Percentiles rank a stretch among this genome's conserved stretches.
phyloP scores from a whole-genome alignment of 2,329 filamentous ascomycete genomes.

The Calonectria naviculata region DNA sequence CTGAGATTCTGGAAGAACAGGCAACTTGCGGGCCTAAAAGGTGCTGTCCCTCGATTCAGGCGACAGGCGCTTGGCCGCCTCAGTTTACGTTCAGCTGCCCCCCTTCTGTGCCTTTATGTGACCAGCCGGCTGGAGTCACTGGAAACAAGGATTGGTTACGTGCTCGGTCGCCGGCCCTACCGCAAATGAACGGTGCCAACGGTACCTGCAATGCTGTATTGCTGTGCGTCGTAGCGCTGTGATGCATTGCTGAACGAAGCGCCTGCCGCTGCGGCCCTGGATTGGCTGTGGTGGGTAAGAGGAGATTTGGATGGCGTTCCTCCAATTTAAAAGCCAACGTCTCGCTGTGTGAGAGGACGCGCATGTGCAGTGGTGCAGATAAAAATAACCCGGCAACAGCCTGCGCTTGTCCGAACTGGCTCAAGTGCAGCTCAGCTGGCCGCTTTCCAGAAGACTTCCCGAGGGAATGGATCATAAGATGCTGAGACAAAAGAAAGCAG shows the following conservation, averaged over 20 bases:
- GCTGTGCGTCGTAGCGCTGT: constrained; percentile 5
- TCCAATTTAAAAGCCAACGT: constrained; percentile 24
- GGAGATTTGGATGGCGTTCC: constrained; percentile 19
- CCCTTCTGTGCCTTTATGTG: not conserved
- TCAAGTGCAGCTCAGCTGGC: not conserved
- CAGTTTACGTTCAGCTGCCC: not conserved
- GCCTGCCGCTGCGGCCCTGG: not conserved
- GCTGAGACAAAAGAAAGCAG: constrained; percentile 9
- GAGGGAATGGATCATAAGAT: not conserved
- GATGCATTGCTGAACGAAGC: constrained; percentile 8
- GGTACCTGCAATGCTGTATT: not conserved
- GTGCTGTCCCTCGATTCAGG: not conserved
- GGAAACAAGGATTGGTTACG: constrained; percentile 12
- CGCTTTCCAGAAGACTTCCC: constrained; percentile 23
- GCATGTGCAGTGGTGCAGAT: constrained; percentile 8
- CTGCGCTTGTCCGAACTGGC: constrained; percentile 10
- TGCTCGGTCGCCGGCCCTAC: constrained; percentile 7
- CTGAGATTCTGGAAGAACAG: not conserved
- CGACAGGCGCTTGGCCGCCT: not conserved
- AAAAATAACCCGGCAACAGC: constrained; percentile 16
- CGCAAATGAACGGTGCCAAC: not conserved
- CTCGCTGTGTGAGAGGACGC: not conserved
- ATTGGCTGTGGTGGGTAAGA: constrained; percentile 10
- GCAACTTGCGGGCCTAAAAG: not conserved
- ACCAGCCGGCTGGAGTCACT: not conserved